Evolutionary conservation across 352 stramenopile species (phyloP).

Genomic region (Albugo candida): DNA sequence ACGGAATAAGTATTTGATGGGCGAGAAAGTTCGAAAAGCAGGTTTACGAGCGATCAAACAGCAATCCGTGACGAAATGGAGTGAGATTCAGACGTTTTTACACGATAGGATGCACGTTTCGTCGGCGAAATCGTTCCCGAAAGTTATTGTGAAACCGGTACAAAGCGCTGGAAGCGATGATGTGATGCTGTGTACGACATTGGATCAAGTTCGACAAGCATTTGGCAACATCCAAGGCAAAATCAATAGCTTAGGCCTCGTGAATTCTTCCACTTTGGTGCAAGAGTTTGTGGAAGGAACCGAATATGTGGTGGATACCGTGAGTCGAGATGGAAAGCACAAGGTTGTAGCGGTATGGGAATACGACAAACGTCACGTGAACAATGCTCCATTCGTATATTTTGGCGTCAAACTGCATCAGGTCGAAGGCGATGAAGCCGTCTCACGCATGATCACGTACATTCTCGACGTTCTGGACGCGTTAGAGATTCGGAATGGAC

Average conservation of each 20-base stretch:
- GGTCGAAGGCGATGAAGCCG: slow-evolving; percentile 20
- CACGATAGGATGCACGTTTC: slow-evolving; percentile 6
- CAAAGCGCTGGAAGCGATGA: slow-evolving; percentile 88
- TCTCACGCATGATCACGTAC: slow-evolving; percentile 29
- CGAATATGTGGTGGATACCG: slow-evolving; percentile 95
- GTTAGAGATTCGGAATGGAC: slow-evolving; percentile 63
- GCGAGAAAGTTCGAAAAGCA: slow-evolving; percentile 53
- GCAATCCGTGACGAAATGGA: slow-evolving; percentile 53
- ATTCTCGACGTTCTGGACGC: slow-evolving; percentile 59
- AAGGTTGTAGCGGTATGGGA: slow-evolving; percentile 93
- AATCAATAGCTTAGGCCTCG: slow-evolving; percentile 66
- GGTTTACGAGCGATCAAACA: slow-evolving; percentile 68
- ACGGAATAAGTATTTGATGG: slow-evolving; percentile 82
- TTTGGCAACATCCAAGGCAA: slow-evolving; percentile 85
- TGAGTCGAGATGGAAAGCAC: slow-evolving; percentile 81
- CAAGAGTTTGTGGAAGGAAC: slow-evolving; percentile 87
- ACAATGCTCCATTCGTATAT: slow-evolving; percentile 89
- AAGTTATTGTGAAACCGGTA: slow-evolving; percentile 85
- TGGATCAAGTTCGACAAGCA: slow-evolving; percentile 79
- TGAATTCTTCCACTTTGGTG: slow-evolving; percentile 83
- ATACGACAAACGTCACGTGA: slow-evolving; percentile 91
- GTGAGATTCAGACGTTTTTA: slow-evolving; percentile 68
- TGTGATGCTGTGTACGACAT: slow-evolving; percentile 79
- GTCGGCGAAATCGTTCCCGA: slow-evolving; percentile 19
- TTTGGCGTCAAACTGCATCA: slow-evolving; percentile 68